These are phyloP conservation scores for Eremochloa ophiuroides DNA, from an alignment of 176 grass and related monocot genomes.

Conservation along the genomic window DNA sequence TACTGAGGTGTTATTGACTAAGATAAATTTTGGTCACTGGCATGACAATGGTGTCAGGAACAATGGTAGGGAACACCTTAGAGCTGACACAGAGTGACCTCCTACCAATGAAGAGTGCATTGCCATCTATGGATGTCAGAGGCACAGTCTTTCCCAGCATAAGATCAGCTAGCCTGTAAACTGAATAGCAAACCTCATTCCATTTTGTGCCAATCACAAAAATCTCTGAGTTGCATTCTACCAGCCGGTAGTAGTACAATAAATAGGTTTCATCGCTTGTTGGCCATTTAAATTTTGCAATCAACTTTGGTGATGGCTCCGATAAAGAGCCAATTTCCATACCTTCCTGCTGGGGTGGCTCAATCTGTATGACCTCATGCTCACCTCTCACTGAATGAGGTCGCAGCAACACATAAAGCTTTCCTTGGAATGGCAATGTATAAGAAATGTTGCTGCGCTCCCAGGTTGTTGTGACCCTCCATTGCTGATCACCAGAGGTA, in stretches of 20 bases:
- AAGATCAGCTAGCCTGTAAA: not conserved
- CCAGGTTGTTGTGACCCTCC: not conserved
- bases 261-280: rapidly evolving
- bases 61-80: not conserved
- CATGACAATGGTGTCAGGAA: not conserved
- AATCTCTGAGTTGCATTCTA: not conserved
- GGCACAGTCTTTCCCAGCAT: not conserved
- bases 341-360: not conserved
- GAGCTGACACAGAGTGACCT: not conserved
- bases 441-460: not conserved
- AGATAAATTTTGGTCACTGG: not conserved
- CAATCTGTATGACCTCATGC: not conserved
- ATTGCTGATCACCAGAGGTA: not conserved
- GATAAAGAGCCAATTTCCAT: not conserved
- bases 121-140: not conserved
- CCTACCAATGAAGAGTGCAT: not conserved
- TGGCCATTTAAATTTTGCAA: not conserved
- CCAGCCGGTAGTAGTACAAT: not conserved
- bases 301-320: not conserved
- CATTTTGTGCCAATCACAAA: not conserved
- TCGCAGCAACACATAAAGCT: not conserved
- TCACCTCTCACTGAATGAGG: rapidly evolving
- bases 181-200: not conserved
- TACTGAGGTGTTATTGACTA: not conserved
- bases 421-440: not conserved